Percentiles rank a stretch among this genome's conserved stretches.
Conservation (phyloP, 345 rosid species). For the Hypericum perforatum region DNA sequence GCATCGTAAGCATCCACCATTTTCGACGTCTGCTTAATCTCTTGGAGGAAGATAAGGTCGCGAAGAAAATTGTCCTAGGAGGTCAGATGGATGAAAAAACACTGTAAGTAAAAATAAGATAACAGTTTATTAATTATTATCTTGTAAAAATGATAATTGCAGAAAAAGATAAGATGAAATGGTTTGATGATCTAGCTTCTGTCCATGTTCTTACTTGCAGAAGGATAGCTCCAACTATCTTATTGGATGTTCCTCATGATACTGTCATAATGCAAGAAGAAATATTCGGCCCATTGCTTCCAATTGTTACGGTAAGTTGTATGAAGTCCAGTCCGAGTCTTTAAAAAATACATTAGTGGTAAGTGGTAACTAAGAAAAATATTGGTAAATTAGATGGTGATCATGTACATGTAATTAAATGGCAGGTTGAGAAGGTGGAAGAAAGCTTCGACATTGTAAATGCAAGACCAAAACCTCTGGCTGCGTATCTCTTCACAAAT, state of each 20-base stretch:
- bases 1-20: conserved; percentile 30
- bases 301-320: conserved; percentile 34
- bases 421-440: conserved; percentile 27
- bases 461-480: conserved; percentile 44
- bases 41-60: conserved; percentile 32
- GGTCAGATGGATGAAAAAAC: conserved; percentile 31
- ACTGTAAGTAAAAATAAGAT: conserved; percentile 19
- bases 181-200: too few relatives aligned
- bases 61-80: conserved; percentile 31
- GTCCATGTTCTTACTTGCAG: conserved; percentile 15
- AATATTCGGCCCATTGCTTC: conserved; percentile 52
- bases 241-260: conserved; percentile 37
- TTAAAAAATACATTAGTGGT: too few relatives aligned
- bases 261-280: conserved; percentile 46
- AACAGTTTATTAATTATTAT: too few relatives aligned
- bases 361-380: too few relatives aligned
- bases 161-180: too few relatives aligned
- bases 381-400: too few relatives aligned
- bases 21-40: conserved; percentile 30
- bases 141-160: too few relatives aligned
- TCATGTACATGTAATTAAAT: too few relatives aligned
- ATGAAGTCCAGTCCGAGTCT: too few relatives aligned
- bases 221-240: conserved; percentile 39
- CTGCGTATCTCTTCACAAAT: conserved; percentile 66
- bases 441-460: conserved; percentile 30